These are phyloP conservation scores for Talaromyces amestolkiae DNA, from an alignment of 2,329 filamentous ascomycete species.

Conservation along the genomic window DNA sequence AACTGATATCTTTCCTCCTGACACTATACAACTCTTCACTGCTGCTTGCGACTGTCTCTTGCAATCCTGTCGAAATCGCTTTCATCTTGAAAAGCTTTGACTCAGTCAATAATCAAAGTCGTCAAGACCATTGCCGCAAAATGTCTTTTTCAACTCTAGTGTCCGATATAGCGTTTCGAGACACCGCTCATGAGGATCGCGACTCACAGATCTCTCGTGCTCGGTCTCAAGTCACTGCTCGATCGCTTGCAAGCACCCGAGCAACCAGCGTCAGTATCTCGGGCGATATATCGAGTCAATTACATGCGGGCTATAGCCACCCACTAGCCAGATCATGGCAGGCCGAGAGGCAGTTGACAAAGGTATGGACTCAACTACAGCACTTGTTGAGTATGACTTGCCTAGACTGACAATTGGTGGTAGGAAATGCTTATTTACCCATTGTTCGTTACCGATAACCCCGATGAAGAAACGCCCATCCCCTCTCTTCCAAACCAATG, in stretches of 20 bases:
- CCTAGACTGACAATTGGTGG: background rate
- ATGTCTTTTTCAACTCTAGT: slow-evolving; percentile 53
- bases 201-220: slow-evolving; percentile 45
- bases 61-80: no score
- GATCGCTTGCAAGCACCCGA: slow-evolving; percentile 48
- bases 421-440: slow-evolving; percentile 99
- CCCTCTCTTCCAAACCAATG: slow-evolving; percentile 87
- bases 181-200: slow-evolving; percentile 41
- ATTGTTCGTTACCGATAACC: slow-evolving; percentile 90
- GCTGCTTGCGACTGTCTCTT: no score
- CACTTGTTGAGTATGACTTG: background rate
- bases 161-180: slow-evolving; percentile 49
- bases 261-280: slow-evolving; percentile 53
- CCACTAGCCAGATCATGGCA: slow-evolving; percentile 79
- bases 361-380: slow-evolving; percentile 53
- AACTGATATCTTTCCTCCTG: background rate
- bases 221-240: slow-evolving; percentile 38
- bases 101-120: background rate
- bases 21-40: background rate
- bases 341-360: slow-evolving; percentile 78
- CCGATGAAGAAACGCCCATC: slow-evolving; percentile 87
- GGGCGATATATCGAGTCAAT: slow-evolving; percentile 74
- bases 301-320: slow-evolving; percentile 80
- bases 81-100: background rate
- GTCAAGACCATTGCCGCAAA: background rate